Evolutionary conservation across 2,329 filamentous ascomycete species (phyloP), one percentile per base, ranked within the genome.

Genomic region (Diaporthe destruens): DNA sequence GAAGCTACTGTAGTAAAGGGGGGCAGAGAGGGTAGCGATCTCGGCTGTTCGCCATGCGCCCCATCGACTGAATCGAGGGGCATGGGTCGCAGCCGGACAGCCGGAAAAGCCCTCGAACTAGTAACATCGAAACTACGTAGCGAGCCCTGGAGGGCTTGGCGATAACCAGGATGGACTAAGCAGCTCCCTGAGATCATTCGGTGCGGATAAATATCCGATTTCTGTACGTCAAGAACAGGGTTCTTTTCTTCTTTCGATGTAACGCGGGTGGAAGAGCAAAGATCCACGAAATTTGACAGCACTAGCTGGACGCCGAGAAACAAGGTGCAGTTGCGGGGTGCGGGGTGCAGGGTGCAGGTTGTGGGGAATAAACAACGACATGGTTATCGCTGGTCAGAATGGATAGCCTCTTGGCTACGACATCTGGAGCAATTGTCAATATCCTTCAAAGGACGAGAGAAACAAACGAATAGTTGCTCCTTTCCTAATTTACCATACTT

Each of bases 201-300:
- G 42, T 25, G 44, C 61, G 61, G 61, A 65, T 51, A 65, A 23
- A 36, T 65, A 65, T 65, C 61, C 61, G 61, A 47, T 14, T 47
- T 47, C 39, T 34, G 57, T 25, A 18, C 57, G 44, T 65, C 44
- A 42, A 65, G 61, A 51, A 23, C 61, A 36, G 18, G 61, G 61
- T 20, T 51, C 7, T 14, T 51, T 49, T 12, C 25, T 12, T 49
- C 11, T 49, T 47, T 36, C 34, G 9, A 47, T 36, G 18, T 23
- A 11, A 51, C 44, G 29, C 20, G 47, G 18, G 18, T 16, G 39
- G 59, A 18, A 51, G 61, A 65, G 61, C 6, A 51, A 65, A 51
- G 44, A 23, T 25, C 44, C n/a, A 51, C 6, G 20, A 51, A 18
- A 36, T 65, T 49, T 23, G 18, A 56, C 20, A 18, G 12, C 44